These are phyloP conservation scores for Sporodiniella umbellata DNA, from an alignment of 371 early-diverging fungal genomes.

Conservation along the genomic window DNA sequence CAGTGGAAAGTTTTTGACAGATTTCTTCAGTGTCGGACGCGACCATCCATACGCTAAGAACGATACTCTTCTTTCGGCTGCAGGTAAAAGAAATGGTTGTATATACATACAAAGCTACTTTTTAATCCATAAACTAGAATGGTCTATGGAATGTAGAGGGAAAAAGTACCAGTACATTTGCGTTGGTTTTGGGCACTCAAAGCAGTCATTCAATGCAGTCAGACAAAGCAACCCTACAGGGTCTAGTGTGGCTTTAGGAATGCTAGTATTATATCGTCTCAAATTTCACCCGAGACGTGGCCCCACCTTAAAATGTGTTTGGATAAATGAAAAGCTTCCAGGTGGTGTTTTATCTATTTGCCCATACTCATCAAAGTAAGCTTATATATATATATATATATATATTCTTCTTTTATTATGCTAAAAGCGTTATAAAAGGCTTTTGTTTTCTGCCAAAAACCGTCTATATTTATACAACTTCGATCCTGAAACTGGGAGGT, in stretches of 20 bases:
- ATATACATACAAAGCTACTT: not conserved
- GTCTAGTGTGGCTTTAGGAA: slow-evolving; percentile 25
- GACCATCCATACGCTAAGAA: slow-evolving; percentile 12
- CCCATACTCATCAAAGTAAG: slow-evolving; percentile 41
- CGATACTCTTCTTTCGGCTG: slow-evolving; percentile 20
- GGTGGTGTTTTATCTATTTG: slow-evolving; percentile 40
- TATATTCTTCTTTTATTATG: not conserved
- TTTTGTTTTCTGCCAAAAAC: slow-evolving; percentile 36
- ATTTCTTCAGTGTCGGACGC: slow-evolving; percentile 5
- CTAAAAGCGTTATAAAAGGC: slow-evolving; percentile 3
- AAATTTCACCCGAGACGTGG: slow-evolving; percentile 11
- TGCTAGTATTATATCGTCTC: slow-evolving; percentile 32
- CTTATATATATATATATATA: too few relatives aligned
- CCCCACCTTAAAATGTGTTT: slow-evolving; percentile 25
- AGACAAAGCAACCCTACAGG: slow-evolving; percentile 7
- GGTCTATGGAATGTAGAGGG: slow-evolving; percentile 25
- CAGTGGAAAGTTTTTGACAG: slow-evolving; percentile 18
- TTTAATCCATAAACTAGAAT: slow-evolving; percentile 25
- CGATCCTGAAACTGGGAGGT: slow-evolving; percentile 27
- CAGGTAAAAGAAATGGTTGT: slow-evolving; percentile 8
- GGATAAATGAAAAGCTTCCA: slow-evolving; percentile 29
- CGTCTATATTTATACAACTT: slow-evolving; percentile 30
- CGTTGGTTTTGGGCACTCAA: slow-evolving; percentile 31
- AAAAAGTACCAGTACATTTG: slow-evolving; percentile 37
- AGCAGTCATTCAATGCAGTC: slow-evolving; percentile 10